phyloP scores from a whole-genome alignment of 1,139 yeast species.

The Oligophagozyma castellii region DNA sequence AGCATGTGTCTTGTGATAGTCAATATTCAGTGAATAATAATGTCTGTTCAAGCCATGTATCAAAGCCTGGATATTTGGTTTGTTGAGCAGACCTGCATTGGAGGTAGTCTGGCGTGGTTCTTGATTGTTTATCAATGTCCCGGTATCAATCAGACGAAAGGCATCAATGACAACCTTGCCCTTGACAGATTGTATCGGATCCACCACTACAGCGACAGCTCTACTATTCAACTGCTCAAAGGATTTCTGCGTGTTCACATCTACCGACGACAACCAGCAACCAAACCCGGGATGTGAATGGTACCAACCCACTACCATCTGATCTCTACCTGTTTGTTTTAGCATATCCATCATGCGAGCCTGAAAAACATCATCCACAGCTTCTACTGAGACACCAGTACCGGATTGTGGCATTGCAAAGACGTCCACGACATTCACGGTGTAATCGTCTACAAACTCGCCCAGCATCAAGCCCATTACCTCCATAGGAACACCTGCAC shows the following conservation, averaged over 20 bases:
- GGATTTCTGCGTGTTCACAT: slow-evolving; percentile 93
- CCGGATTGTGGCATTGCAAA: slow-evolving; percentile 99
- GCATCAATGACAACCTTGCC: slow-evolving; percentile 99
- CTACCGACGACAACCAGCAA: slow-evolving; percentile 97
- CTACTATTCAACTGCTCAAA: slow-evolving; percentile 90
- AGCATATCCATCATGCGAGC: slow-evolving; percentile 99
- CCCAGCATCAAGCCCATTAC: slow-evolving; percentile 99
- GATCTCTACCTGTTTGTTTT: slow-evolving; percentile 95
- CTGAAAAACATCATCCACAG: slow-evolving; percentile 98
- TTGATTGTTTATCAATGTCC: slow-evolving; percentile 85
- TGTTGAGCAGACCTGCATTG: slow-evolving; percentile 86
- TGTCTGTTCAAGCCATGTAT: slow-evolving; percentile 96
- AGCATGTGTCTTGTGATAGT: slow-evolving; percentile 81
- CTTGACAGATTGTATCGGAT: slow-evolving; percentile 95
- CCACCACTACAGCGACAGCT: slow-evolving; percentile 96
- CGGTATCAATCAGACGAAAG: slow-evolving; percentile 82
- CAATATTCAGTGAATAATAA: slow-evolving; percentile 89
- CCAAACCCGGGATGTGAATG: slow-evolving; percentile 99
- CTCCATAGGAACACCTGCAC: slow-evolving; percentile 99
- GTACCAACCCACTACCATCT: slow-evolving; percentile 99
- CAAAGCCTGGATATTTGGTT: slow-evolving; percentile 95
- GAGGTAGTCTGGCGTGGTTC: slow-evolving; percentile 98
- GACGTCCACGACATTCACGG: slow-evolving; percentile 93
- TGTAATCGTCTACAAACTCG: slow-evolving; percentile 93
- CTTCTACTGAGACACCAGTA: slow-evolving; percentile 98